Evolutionary conservation across 139 green algal species (phyloP), one percentile per base, ranked within the genome.

Genomic region (Asterochloris sp.): DNA sequence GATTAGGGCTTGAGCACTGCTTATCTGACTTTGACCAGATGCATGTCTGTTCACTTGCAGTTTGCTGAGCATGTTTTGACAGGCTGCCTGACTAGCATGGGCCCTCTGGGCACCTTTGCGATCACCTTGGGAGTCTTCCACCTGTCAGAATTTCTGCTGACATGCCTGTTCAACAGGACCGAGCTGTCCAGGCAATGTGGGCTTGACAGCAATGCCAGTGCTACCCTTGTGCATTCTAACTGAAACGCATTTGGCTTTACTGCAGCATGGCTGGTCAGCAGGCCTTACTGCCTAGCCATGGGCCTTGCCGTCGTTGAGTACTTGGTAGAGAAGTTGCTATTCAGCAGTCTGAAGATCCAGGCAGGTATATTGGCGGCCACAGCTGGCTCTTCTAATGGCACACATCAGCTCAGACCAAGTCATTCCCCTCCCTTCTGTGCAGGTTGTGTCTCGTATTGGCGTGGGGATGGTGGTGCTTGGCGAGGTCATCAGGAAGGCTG

Each of bases 401-500:
- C 21, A 0, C 14, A 12, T 71, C 17, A 23, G 11, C 29, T 63
- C 27, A 1, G 26, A 75, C 4, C 4, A 38, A 47, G 63, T 69
- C 26, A 14, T 24, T 19, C 4, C n/a, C 23, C 47, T 14, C 15
- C 13, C 27, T 67, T 16, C 12, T 80, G 19, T 86, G 78, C 61
- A 85, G 69, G 69, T 69, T 12, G 63, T 88, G 13, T 83, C 73
- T 1, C 11, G 21, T n/a, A 27, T 87, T 12, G 92, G 92, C 6
- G 61, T 94, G 67, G 73, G 47, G 1, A 82, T 91, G 27, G 68
- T 94, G 0, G 27, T 94, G 9, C 54, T 75, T 6, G 93, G 91
- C 0, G 93, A 97, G 73, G 54, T 73, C 4, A 69, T 95, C 24
- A 74, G 93, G 0, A 97, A 97, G 74, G 60, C 80, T 62, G 93